Conservation (phyloP, 495 filamentous ascomycete genomes). For the Corynascus novoguineensis region DNA sequence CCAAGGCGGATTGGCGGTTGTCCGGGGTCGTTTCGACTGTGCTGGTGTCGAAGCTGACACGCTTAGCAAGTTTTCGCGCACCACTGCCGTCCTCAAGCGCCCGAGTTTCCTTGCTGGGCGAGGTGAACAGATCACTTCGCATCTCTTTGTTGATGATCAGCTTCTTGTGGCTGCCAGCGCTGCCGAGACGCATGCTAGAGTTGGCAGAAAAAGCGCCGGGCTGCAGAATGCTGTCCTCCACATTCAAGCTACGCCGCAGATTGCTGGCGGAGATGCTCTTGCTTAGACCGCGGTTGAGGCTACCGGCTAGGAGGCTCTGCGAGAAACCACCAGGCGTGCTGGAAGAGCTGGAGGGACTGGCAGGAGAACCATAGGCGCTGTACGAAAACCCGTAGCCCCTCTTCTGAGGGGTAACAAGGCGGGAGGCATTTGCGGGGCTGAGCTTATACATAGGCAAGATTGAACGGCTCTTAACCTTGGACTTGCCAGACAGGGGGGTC, state of each 20-base stretch:
- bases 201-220: conserved; percentile 79
- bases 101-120: conserved; percentile 44
- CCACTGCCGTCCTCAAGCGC: conserved; percentile 38
- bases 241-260: conserved; percentile 53
- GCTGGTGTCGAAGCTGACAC: conserved; percentile 80
- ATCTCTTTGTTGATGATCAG: conserved; percentile 84
- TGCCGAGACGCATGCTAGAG: conserved; percentile 52
- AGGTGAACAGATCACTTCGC: conserved; percentile 68
- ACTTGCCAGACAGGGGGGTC: conserved; percentile 70
- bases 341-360: conserved; percentile 58
- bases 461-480: conserved; percentile 65
- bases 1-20: conserved; percentile 13
- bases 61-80: conserved; percentile 66
- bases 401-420: conserved; percentile 75
- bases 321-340: conserved; percentile 63
- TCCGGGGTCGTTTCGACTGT: conserved; percentile 39
- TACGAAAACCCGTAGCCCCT: conserved; percentile 83
- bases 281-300: conserved; percentile 47
- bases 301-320: conserved; percentile 61
- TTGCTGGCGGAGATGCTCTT: conserved; percentile 62
- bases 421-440: conserved; percentile 69
- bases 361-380: conserved; percentile 78
- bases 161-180: conserved; percentile 69
- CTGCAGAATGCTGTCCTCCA: conserved; percentile 73
- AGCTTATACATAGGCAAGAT: conserved; percentile 84